A percentile compares a stretch with the other conserved stretches of the same genome.
Evolutionary conservation across 1,139 yeast species (phyloP).

Genomic region (Petasospora rhodanensis): DNA sequence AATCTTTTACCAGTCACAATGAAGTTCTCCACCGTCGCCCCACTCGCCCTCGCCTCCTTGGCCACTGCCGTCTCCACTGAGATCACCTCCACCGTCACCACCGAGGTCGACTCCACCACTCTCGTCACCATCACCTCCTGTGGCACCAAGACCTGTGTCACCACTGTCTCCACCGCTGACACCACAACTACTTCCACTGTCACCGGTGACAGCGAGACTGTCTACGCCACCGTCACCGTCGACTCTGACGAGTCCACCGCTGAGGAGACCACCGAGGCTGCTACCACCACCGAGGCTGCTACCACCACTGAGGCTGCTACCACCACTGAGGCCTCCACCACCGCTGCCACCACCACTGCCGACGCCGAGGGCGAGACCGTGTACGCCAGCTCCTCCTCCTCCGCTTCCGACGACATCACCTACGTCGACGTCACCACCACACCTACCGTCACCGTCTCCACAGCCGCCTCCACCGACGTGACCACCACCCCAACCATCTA

Average conservation of each 20-base stretch:
- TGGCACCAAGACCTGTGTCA: conserved; percentile 31
- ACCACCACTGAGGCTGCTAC: conserved; percentile 6
- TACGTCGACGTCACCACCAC: conserved; percentile 32
- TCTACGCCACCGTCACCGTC: conserved; percentile 18
- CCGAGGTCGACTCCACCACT: conserved; percentile 32
- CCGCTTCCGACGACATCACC: conserved; percentile 23
- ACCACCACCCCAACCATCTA: conserved; percentile 31
- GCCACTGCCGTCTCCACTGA: conserved; percentile 28
- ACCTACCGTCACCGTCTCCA: conserved; percentile 29
- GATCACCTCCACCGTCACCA: conserved; percentile 33
- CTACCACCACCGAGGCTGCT: conserved; percentile 5
- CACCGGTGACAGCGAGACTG: conserved; percentile 17
- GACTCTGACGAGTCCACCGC: not conserved
- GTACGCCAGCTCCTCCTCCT: no score
- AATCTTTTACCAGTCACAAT: conserved; percentile 18
- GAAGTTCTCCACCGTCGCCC: conserved; percentile 21
- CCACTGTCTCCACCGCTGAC: conserved; percentile 33
- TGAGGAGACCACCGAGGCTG: conserved; percentile 1
- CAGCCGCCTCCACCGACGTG: conserved; percentile 29
- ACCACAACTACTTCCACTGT: conserved; percentile 29
- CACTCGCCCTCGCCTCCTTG: conserved; percentile 24
- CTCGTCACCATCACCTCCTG: conserved; percentile 50
- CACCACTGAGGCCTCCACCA: no score
- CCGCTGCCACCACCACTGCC: conserved; percentile 1
- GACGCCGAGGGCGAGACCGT: not conserved